These are phyloP conservation scores for Melampsora larici-populina DNA, from an alignment of 1,284 basidiomycete genomes.

Conservation along the genomic window DNA sequence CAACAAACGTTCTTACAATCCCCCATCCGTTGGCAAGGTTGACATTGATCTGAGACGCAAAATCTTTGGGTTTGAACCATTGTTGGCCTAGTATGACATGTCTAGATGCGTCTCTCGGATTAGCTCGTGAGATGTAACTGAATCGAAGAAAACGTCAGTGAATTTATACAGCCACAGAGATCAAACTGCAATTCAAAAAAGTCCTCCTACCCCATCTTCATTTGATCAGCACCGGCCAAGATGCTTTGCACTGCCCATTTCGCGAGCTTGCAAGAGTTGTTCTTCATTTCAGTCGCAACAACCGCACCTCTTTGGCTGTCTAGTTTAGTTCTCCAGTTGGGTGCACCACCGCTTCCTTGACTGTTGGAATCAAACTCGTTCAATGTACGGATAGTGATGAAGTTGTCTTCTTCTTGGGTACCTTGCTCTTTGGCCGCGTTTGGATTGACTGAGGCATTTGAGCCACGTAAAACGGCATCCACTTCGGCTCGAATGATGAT, in stretches of 20 bases:
- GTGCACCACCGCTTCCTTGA: conserved; percentile 83
- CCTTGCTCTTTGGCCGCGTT: conserved; percentile 61
- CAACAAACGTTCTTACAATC: conserved; percentile 88
- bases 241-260: conserved; percentile 96
- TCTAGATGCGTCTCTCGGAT: conserved; percentile 87
- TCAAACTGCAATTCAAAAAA: conserved; percentile 1
- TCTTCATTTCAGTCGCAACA: conserved; percentile 99
- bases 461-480: conserved; percentile 75
- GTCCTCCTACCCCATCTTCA: conserved; percentile 86
- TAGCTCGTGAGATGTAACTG: conserved; percentile 77
- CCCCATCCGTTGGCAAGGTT: conserved; percentile 97
- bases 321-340: conserved; percentile 93
- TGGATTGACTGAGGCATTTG: conserved; percentile 46
- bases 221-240: conserved; percentile 87
- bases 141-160: neutral
- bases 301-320: conserved; percentile 96
- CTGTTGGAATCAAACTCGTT: conserved; percentile 96
- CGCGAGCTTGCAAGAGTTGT: conserved; percentile 96
- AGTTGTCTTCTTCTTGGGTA: conserved; percentile 50
- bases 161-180: neutral
- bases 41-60: conserved; percentile 91
- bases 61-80: conserved; percentile 89
- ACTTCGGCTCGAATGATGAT: conserved; percentile 94
- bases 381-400: conserved; percentile 87
- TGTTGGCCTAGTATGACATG: conserved; percentile 94